Conservation (phyloP, 176 grass and related monocot genomes). For the Miscanthus lutarioriparius region DNA sequence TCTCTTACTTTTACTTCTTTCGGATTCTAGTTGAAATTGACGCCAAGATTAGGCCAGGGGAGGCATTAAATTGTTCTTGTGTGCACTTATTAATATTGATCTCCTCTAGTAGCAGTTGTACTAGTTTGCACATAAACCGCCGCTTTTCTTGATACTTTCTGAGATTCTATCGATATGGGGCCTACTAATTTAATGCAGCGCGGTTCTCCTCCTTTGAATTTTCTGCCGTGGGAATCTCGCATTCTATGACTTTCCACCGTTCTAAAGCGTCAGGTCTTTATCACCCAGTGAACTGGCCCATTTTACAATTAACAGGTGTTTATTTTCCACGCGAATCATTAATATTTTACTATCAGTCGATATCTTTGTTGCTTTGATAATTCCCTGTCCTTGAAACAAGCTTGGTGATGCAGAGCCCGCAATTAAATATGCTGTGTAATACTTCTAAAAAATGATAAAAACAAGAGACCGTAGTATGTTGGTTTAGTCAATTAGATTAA, state of each 20-base stretch:
- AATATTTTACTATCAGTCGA: constrained; percentile 1
- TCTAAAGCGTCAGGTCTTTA: constrained; percentile 24
- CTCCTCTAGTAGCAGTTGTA: neutral
- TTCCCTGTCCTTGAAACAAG: neutral
- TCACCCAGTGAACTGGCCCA: constrained; percentile 36
- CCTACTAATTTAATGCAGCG: constrained; percentile 31
- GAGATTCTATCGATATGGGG: constrained; percentile 29
- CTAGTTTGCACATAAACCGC: neutral
- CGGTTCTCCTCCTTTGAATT: constrained; percentile 28
- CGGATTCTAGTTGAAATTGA: neutral
- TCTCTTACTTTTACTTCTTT: neutral
- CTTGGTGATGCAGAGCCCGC: constrained; percentile 18
- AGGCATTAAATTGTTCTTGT: constrained; percentile 27
- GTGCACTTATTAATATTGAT: neutral
- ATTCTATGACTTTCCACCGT: neutral
- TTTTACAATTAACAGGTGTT: constrained; percentile 4
- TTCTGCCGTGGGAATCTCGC: constrained; percentile 46
- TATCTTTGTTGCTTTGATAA: constrained; percentile 10
- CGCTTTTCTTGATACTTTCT: constrained; percentile 6
- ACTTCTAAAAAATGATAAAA: neutral
- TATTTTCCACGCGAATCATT: constrained; percentile 6
- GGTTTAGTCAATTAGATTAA: constrained; percentile 7
- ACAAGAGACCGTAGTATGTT: neutral
- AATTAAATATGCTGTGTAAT: neutral
- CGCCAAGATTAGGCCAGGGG: neutral